Evolutionary conservation across 768 basidiomycete species (phyloP).

Genomic region (Suillus subluteus): DNA sequence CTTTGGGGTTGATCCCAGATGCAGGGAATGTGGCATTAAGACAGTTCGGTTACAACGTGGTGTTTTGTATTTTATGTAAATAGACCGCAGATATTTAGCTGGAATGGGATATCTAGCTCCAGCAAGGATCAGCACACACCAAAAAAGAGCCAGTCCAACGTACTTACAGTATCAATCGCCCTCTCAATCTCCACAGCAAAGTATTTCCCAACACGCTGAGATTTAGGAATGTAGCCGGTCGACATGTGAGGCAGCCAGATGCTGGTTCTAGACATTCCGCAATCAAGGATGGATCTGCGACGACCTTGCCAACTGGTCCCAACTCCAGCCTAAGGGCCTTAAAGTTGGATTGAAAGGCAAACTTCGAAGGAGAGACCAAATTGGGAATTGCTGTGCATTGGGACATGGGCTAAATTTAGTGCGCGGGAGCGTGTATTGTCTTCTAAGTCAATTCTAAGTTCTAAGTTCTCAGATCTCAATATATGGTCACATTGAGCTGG

Average conservation of each 20-base stretch:
- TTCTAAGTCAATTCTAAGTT: no score
- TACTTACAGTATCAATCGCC: conserved; percentile 30
- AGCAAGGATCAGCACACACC: conserved; percentile 15
- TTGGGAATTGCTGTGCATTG: no score
- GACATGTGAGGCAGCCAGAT: conserved; percentile 31
- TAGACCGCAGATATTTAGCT: neutral
- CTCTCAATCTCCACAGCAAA: conserved; percentile 34
- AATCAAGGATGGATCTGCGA: conserved; percentile 34
- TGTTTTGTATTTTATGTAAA: neutral
- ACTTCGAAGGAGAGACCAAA: no score
- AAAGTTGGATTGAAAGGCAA: no score
- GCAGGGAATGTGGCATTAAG: neutral
- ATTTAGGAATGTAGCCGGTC: conserved; percentile 34
- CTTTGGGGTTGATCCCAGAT: neutral
- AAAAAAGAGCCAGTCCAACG: conserved; percentile 7
- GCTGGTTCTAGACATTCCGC: conserved; percentile 35
- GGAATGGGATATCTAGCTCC: conserved; percentile 35
- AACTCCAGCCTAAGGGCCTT: no score
- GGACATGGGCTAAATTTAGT: no score
- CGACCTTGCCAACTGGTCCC: conserved; percentile 28
- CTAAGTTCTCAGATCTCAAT: no score
- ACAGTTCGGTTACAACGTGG: no score
- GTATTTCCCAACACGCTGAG: conserved; percentile 34
- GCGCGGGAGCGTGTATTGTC: no score
- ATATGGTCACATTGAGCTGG: no score